Conservation (phyloP, 2,329 filamentous ascomycete genomes). For the Talaromyces sp. region DNA sequence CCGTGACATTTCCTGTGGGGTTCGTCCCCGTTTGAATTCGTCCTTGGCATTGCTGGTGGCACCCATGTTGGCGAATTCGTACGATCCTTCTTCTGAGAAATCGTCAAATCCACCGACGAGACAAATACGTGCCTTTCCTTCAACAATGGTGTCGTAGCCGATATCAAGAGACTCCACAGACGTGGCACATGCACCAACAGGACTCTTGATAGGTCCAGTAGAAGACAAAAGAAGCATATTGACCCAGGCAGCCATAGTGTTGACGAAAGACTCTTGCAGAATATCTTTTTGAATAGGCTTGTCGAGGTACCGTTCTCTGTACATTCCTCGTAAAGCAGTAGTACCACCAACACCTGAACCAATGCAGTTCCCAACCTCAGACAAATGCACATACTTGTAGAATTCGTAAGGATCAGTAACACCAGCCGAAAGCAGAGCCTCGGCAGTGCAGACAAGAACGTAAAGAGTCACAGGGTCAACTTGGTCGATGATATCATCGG, state of each 20-base stretch:
- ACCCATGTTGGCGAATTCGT: conserved; percentile 99
- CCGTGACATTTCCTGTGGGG: conserved; percentile 94
- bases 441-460: conserved; percentile 87
- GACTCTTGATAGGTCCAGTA: conserved; percentile 96
- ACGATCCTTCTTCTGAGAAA: conserved; percentile 98
- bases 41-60: conserved; percentile 97
- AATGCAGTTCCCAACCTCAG: conserved; percentile 95
- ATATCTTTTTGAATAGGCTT: conserved; percentile 98
- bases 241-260: conserved; percentile 99
- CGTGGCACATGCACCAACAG: conserved; percentile 94
- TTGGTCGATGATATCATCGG: conserved; percentile 95
- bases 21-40: conserved; percentile 91
- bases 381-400: conserved; percentile 98
- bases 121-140: conserved; percentile 95
- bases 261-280: conserved; percentile 98
- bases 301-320: conserved; percentile 94
- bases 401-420: conserved; percentile 99
- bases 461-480: conserved; percentile 96
- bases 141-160: conserved; percentile 96
- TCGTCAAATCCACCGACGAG: conserved; percentile 99
- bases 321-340: conserved; percentile 89
- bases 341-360: conserved; percentile 98
- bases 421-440: conserved; percentile 84
- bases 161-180: conserved; percentile 96
- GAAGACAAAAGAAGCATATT: conserved; percentile 98